Percentiles rank a stretch among this genome's conserved stretches.
Conservation (phyloP, 805 yeast genomes). For the Saturnispora gosingensis region DNA sequence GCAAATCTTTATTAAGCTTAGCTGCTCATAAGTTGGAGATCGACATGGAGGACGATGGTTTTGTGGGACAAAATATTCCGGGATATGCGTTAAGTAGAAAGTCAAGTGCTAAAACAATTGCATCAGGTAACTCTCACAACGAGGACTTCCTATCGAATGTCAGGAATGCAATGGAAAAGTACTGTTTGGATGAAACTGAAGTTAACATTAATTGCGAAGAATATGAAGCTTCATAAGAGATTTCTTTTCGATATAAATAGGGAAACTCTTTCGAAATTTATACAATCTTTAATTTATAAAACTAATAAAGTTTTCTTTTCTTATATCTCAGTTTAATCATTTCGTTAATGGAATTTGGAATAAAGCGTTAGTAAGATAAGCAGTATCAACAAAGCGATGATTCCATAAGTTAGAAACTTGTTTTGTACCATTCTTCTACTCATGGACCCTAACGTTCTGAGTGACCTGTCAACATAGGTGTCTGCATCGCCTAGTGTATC, state of each 20-base stretch:
- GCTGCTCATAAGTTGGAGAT: slow-evolving; percentile 61
- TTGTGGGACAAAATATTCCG: slow-evolving; percentile 27
- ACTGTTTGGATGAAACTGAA: slow-evolving; percentile 24
- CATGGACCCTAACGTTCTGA: slow-evolving; percentile 83
- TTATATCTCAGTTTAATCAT: neutral
- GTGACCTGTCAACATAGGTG: slow-evolving; percentile 80
- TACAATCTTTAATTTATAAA: neutral
- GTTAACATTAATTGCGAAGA: slow-evolving; percentile 46
- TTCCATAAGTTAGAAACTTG: slow-evolving; percentile 81
- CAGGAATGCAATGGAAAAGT: slow-evolving; percentile 33
- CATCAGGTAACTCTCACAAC: slow-evolving; percentile 17
- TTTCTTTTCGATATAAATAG: neutral
- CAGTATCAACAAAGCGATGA: slow-evolving; percentile 76
- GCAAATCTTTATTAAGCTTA: slow-evolving; percentile 61
- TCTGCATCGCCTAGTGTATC: slow-evolving; percentile 86
- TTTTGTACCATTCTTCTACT: slow-evolving; percentile 88
- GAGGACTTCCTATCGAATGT: slow-evolving; percentile 33
- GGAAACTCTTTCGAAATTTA: neutral
- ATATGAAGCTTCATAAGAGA: slow-evolving; percentile 31
- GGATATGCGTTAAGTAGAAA: slow-evolving; percentile 24
- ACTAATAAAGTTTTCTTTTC: neutral
- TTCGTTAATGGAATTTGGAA: slow-evolving; percentile 57
- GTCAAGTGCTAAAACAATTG: slow-evolving; percentile 22
- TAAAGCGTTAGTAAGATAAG: slow-evolving; percentile 76
- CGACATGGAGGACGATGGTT: slow-evolving; percentile 43